A percentile compares a stretch with the other conserved stretches of the same genome.
Conservation (phyloP, 768 basidiomycete genomes). For the Macrolepiota dolichaula region DNA sequence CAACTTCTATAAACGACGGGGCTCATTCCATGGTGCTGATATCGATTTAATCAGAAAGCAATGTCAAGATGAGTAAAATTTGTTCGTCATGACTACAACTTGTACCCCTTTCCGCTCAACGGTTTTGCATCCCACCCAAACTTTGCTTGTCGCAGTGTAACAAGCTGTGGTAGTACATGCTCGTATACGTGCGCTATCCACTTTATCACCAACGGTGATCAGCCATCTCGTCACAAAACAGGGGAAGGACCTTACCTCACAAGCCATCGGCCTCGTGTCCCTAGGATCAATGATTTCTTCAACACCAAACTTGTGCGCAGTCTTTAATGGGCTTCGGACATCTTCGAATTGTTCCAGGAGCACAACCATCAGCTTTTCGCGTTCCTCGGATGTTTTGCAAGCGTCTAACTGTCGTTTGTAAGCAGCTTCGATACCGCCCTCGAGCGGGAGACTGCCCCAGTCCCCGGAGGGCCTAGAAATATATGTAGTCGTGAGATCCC, state of each 20-base stretch:
- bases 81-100: conserved; percentile 14
- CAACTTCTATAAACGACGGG: no score
- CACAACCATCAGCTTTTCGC: conserved; percentile 31
- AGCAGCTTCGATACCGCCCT: conserved; percentile 39
- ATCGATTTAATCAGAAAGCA: no score
- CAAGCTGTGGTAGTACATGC: conserved; percentile 28
- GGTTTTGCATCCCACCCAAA: conserved; percentile 17
- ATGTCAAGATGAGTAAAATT: background rate
- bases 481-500: background rate
- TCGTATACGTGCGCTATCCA: conserved; percentile 33
- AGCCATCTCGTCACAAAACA: background rate
- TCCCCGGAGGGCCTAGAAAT: conserved; percentile 35
- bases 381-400: conserved; percentile 24
- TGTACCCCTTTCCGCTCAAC: conserved; percentile 27
- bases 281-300: conserved; percentile 41
- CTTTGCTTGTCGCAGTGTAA: conserved; percentile 2
- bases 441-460: conserved; percentile 38
- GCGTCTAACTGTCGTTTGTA: conserved; percentile 36
- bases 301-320: conserved; percentile 35
- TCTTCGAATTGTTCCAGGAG: conserved; percentile 32
- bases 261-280: conserved; percentile 32
- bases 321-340: conserved; percentile 34
- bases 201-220: conserved; percentile 16
- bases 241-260: conserved; percentile 26
- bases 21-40: no score